Base-by-base conservation (phyloP, 1,139 yeast genomes). In the Suhomyces anneliseae region DNA sequence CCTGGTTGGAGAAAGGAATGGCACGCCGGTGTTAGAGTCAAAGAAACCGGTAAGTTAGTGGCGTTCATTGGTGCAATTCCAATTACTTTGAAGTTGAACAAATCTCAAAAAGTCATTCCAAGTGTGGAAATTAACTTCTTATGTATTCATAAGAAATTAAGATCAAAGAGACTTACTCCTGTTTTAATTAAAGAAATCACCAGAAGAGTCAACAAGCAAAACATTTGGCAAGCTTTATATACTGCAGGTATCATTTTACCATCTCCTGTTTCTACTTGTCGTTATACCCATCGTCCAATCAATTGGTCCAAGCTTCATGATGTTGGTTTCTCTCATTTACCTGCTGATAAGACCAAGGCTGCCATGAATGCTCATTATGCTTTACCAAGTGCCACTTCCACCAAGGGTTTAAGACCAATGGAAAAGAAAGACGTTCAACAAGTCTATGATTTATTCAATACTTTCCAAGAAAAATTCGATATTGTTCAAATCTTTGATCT, bases 21-120 rank as follows among this genome's bases (percentile, higher is more conserved):
- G 96, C 88, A 87, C 60, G 87, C 90, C 38, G 99, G 98, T 53
- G 97, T 93, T 12, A 78, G 98, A 37, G 98, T 89, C 33, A 84
- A 82, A 56, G 76, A 76, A 3, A 81, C 88, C 15, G 82, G 85
- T 3, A 87, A 87, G 63, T 76, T 93, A 52, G 92, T 93, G 42
- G 98, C 95, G 0, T 93, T 93, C 61, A 93, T 93, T 55, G 82
- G 95, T 31, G 99, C 95, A 11, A 85, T 92, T 38, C 99, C 99
- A 1, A 78, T 88, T 35, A 78, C 76, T 27, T 71, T 93, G 54
- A 70, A 79, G 41, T 81, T 93, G 40, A 83, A 89, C 55, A 65
- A 62, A 46, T 74, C 76, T 1, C 76, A 78, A 15, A 64, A 59
- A 4, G 61, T 66, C 7, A 65, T 93, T 36, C 74, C 81, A 38